phyloP scores from a whole-genome alignment of 345 rosid genomes.

The Pugionium dolabratum region DNA sequence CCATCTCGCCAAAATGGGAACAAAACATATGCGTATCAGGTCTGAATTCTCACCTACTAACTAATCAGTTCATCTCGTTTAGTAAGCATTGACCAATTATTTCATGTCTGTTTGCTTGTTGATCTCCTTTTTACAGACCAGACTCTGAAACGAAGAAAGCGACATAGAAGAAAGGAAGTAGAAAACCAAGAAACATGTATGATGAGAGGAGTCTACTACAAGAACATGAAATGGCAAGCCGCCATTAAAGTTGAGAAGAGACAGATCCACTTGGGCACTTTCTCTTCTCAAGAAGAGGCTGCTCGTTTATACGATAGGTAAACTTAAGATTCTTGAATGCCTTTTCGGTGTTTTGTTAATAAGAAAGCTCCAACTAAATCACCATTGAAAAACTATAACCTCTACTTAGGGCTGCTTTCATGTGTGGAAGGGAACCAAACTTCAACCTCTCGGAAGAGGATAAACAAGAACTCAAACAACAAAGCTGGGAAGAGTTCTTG shows the following conservation, averaged over 20 bases:
- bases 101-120: too few relatives aligned
- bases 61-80: too few relatives aligned
- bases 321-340: background rate
- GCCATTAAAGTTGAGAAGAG: slow-evolving; percentile 97
- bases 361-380: background rate
- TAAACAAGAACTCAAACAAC: slow-evolving; percentile 65
- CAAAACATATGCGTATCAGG: slow-evolving; percentile 23
- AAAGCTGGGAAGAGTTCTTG: slow-evolving; percentile 90
- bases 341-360: background rate
- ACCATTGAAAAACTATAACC: too few relatives aligned
- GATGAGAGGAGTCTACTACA: slow-evolving; percentile 98
- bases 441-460: slow-evolving; percentile 75
- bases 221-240: slow-evolving; percentile 99
- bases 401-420: slow-evolving; percentile 86
- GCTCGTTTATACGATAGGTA: slow-evolving; percentile 94
- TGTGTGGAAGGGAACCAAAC: slow-evolving; percentile 98
- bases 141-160: slow-evolving; percentile 86
- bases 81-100: too few relatives aligned
- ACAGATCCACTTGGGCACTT: slow-evolving; percentile 95
- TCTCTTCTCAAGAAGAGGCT: slow-evolving; percentile 92
- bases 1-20: slow-evolving; percentile 22
- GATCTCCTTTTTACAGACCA: slow-evolving; percentile 52
- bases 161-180: slow-evolving; percentile 78
- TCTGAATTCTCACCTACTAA: too few relatives aligned
- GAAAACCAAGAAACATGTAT: slow-evolving; percentile 90